phyloP scores from a whole-genome alignment of 2,329 filamentous ascomycete genomes.

The Diplodia mutila region DNA sequence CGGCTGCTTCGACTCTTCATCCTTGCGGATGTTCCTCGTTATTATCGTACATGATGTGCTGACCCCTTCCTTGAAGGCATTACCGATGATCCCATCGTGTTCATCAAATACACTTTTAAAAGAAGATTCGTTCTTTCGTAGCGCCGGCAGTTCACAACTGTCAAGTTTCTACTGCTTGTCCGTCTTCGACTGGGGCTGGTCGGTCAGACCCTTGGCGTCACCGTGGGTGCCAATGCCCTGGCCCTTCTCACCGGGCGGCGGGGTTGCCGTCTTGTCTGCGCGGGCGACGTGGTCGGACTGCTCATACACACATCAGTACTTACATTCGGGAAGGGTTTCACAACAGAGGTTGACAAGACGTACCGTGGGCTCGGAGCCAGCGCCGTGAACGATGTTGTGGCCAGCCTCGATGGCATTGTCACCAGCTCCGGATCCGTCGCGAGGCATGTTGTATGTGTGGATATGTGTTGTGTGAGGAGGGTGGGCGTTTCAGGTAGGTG shows the following conservation, averaged over 20 bases:
- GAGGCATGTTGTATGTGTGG: conserved; percentile 49
- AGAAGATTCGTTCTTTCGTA: not conserved
- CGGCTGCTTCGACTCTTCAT: not conserved
- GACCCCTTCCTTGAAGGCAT: not conserved
- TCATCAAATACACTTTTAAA: not conserved
- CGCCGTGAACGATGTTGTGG: conserved; percentile 53
- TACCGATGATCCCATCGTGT: not conserved
- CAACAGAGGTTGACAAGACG: not conserved
- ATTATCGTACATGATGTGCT: not conserved
- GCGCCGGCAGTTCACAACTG: not conserved
- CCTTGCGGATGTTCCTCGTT: not conserved
- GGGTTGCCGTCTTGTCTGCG: conserved; percentile 23
- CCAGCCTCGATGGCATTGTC: conserved; percentile 52
- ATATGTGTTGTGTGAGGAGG: not conserved
- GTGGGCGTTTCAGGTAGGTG: not conserved
- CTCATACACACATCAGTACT: not conserved
- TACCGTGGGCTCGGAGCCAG: conserved; percentile 33
- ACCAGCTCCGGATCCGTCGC: conserved; percentile 54
- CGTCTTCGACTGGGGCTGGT: not conserved
- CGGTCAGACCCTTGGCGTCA: not conserved
- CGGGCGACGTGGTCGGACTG: conserved; percentile 19
- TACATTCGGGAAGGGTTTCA: not conserved
- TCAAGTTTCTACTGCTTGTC: not conserved
- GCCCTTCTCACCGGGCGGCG: conserved; percentile 19
- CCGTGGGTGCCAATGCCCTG: conserved; percentile 1